Evolutionary conservation across 352 stramenopile genomes (phyloP).

Genomic region (Albugo candida): DNA sequence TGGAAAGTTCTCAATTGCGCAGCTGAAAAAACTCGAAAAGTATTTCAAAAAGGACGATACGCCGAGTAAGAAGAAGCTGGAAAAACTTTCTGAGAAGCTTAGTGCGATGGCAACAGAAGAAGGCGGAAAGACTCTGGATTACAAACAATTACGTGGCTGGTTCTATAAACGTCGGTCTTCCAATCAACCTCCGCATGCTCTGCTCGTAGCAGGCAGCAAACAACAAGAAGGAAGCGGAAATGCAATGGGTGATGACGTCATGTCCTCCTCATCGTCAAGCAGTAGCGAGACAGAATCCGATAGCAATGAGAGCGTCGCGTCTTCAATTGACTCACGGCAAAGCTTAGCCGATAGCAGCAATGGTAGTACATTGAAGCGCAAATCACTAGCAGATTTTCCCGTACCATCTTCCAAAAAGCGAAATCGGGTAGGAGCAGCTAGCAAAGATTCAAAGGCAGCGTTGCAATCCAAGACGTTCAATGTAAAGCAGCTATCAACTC

Average conservation of each 20-base stretch:
- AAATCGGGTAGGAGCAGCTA: not conserved
- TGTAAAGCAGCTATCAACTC: constrained; percentile 64
- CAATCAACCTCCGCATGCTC: constrained; percentile 48
- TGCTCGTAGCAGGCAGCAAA: constrained; percentile 31
- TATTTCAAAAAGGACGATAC: constrained; percentile 71
- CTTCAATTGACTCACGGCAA: constrained; percentile 9
- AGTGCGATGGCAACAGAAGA: constrained; percentile 44
- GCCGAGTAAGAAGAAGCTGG: constrained; percentile 55
- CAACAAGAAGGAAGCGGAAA: constrained; percentile 7
- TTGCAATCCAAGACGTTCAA: constrained; percentile 30
- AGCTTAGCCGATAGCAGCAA: not conserved
- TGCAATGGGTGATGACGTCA: constrained; percentile 5
- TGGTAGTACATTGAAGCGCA: constrained; percentile 3
- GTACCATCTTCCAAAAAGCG: constrained; percentile 3
- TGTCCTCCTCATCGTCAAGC: constrained; percentile 21
- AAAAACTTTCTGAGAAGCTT: constrained; percentile 51
- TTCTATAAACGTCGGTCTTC: constrained; percentile 75
- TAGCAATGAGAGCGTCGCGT: constrained; percentile 20
- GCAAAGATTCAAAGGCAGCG: not conserved
- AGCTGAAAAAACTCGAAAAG: constrained; percentile 62
- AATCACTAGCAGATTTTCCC: constrained; percentile 5
- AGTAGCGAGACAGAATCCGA: constrained; percentile 52
- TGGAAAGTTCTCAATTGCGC: constrained; percentile 53
- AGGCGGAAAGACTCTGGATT: constrained; percentile 46
- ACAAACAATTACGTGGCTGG: constrained; percentile 77